These are phyloP conservation scores for Astraeus odoratus DNA, from an alignment of 768 basidiomycete genomes.

Conservation along the genomic window DNA sequence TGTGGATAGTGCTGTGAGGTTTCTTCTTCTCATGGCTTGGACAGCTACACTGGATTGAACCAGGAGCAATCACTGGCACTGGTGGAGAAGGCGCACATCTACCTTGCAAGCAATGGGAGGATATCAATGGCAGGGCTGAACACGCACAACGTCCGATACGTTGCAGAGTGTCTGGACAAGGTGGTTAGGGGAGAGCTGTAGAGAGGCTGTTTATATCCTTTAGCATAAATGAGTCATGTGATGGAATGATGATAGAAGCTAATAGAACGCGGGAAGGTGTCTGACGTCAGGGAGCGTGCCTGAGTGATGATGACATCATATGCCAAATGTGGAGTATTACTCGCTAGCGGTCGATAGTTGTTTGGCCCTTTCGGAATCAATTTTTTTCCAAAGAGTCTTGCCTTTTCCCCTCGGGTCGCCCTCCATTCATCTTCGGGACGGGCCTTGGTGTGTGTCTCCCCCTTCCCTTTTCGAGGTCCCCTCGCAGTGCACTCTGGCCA, in stretches of 20 bases:
- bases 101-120: conserved; percentile 80
- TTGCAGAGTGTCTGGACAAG: conserved; percentile 64
- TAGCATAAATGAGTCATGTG: background rate
- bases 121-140: conserved; percentile 96
- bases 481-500: background rate
- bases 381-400: background rate
- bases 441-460: background rate
- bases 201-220: background rate
- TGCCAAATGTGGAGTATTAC: conserved; percentile 16
- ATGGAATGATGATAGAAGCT: conserved; percentile 8
- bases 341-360: background rate
- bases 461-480: background rate
- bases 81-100: conserved; percentile 70
- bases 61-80: conserved; percentile 59
- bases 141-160: conserved; percentile 65
- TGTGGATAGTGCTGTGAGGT: background rate
- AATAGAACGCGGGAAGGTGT: conserved; percentile 5
- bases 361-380: conserved; percentile 1
- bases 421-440: background rate
- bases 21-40: conserved; percentile 14
- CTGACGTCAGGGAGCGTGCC: conserved; percentile 24
- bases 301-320: conserved; percentile 24
- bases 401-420: background rate
- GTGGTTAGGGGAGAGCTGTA: conserved; percentile 48
- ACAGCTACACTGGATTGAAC: conserved; percentile 80